Conservation (phyloP, 768 basidiomycete species). For the Agrocybe chaxingu region DNA sequence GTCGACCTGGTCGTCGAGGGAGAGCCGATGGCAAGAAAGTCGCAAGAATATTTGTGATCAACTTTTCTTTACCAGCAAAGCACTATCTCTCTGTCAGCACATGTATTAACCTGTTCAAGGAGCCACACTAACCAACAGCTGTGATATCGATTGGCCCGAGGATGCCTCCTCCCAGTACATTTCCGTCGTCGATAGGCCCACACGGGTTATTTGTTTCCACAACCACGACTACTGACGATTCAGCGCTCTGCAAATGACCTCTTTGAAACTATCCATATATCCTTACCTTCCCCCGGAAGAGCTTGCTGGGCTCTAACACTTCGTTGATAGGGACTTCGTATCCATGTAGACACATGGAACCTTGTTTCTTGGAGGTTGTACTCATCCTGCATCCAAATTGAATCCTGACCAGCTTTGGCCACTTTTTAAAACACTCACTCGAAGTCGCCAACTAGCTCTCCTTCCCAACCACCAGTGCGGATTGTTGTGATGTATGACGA, state of each 20-base stretch:
- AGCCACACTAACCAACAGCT: not conserved
- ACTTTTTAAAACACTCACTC: constrained; percentile 27
- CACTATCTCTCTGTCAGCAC: constrained; percentile 22
- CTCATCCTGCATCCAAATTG: not conserved
- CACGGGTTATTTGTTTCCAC: constrained; percentile 13
- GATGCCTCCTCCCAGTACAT: constrained; percentile 15
- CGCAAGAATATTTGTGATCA: constrained; percentile 28
- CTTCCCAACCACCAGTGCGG: constrained; percentile 34
- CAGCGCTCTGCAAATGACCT: not conserved
- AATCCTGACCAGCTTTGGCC: not conserved
- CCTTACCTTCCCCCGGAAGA: constrained; percentile 30
- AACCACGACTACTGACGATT: constrained; percentile 11
- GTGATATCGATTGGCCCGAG: constrained; percentile 3
- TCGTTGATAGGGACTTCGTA: constrained; percentile 35
- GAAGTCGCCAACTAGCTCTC: constrained; percentile 46
- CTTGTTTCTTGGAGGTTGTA: constrained; percentile 5
- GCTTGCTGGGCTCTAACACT: constrained; percentile 27
- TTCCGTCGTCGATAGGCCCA: constrained; percentile 4
- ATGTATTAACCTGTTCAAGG: no score
- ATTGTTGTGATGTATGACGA: constrained; percentile 45
- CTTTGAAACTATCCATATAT: not conserved
- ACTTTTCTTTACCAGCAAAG: constrained; percentile 37
- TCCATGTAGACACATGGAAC: constrained; percentile 31
- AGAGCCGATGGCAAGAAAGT: constrained; percentile 34
- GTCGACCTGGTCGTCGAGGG: constrained; percentile 30